Conservation (phyloP, 306 rosid genomes). For the Fragaria nilgerrensis region DNA sequence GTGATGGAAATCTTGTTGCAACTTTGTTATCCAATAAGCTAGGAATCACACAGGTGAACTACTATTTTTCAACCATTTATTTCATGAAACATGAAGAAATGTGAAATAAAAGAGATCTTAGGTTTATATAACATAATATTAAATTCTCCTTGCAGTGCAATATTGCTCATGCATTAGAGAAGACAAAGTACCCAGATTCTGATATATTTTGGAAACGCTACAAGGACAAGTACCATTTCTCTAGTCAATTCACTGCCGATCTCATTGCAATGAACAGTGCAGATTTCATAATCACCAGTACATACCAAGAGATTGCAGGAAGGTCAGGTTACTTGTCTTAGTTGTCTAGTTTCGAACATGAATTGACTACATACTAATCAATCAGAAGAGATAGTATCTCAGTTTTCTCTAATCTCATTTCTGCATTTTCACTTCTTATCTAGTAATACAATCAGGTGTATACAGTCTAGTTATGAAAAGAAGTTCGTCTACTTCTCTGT, state of each 20-base stretch:
- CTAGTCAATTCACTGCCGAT: slow-evolving; percentile 95
- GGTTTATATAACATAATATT: background rate
- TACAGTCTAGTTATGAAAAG: background rate
- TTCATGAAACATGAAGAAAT: background rate
- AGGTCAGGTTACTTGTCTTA: slow-evolving; percentile 48
- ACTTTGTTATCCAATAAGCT: slow-evolving; percentile 38
- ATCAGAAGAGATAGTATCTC: background rate
- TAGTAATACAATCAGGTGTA: background rate
- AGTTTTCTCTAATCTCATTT: background rate
- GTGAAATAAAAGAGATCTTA: background rate
- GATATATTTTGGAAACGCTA: slow-evolving; percentile 77
- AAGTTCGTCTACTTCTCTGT: background rate
- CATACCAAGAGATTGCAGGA: slow-evolving; percentile 96
- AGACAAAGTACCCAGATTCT: slow-evolving; percentile 84
- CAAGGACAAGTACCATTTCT: slow-evolving; percentile 86
- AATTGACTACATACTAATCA: background rate
- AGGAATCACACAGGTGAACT: slow-evolving; percentile 36
- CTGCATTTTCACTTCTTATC: background rate
- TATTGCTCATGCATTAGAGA: slow-evolving; percentile 19
- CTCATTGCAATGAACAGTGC: slow-evolving; percentile 89
- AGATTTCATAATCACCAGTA: slow-evolving; percentile 90
- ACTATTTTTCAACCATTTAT: background rate
- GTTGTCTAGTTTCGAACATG: background rate
- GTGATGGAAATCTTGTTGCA: slow-evolving; percentile 53
- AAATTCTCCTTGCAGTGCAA: slow-evolving; percentile 10